These are phyloP conservation scores for Trichoderma hamatum DNA, from an alignment of 2,329 filamentous ascomycete species.

Conservation along the genomic window DNA sequence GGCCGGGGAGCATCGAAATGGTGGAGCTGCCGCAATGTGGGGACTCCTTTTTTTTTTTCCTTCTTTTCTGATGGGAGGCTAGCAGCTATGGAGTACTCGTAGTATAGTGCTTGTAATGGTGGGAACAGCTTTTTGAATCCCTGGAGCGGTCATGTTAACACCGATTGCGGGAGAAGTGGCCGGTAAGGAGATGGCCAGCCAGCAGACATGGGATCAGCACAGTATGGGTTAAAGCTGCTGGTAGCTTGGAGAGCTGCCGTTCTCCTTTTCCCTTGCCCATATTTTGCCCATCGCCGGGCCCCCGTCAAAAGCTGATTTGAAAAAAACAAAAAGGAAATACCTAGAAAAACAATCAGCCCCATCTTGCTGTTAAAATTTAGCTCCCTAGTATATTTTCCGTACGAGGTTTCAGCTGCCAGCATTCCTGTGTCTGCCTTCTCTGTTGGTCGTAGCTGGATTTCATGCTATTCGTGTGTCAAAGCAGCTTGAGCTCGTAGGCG, in stretches of 20 bases:
- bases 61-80: conserved; percentile 3
- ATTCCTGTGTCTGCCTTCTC: conserved; percentile 14
- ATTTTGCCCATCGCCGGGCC: not conserved
- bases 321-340: not conserved
- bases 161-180: conserved; percentile 16
- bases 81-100: not conserved
- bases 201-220: conserved; percentile 15
- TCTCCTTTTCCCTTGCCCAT: not conserved
- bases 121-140: conserved; percentile 3
- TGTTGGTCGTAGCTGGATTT: conserved; percentile 8
- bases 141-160: conserved; percentile 25
- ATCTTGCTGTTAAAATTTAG: conserved; percentile 5
- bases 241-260: not conserved
- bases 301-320: not conserved
- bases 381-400: not conserved
- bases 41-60: not conserved
- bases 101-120: not conserved
- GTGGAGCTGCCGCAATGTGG: conserved; percentile 19
- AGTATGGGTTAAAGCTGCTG: not conserved
- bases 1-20: conserved; percentile 16
- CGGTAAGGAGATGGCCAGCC: conserved; percentile 15
- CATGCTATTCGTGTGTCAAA: conserved; percentile 1
- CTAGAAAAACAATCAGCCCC: not conserved
- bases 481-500: conserved; percentile 11
- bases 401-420: conserved; percentile 19